Evolutionary conservation across 495 filamentous ascomycete species (phyloP).

Genomic region (Paragyromitra xinjiangensis): DNA sequence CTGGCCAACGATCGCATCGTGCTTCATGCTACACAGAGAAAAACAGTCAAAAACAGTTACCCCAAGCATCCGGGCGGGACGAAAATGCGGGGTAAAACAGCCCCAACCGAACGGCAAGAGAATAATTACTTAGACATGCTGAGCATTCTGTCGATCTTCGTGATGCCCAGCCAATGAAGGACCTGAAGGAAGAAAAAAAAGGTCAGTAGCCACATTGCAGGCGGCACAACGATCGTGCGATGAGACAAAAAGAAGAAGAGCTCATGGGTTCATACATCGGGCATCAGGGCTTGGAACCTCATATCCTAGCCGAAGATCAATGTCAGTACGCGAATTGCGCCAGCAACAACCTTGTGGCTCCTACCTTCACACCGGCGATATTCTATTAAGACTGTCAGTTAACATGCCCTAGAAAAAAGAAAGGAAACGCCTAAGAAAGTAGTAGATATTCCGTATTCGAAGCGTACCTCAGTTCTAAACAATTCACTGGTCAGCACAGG

Average conservation of each 20-base stretch:
- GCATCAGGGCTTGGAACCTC: constrained; percentile 99
- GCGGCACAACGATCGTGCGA: constrained; percentile 46
- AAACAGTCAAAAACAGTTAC: constrained; percentile 43
- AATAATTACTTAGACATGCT: constrained; percentile 89
- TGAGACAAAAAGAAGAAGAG: constrained; percentile 22
- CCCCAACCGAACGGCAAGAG: constrained; percentile 33
- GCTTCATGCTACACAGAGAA: constrained; percentile 78
- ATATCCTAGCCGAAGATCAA: constrained; percentile 68
- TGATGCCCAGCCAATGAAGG: constrained; percentile 97
- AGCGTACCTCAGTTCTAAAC: constrained; percentile 49
- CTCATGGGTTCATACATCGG: constrained; percentile 65
- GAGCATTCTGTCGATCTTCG: constrained; percentile 98
- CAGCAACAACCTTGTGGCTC: constrained; percentile 22
- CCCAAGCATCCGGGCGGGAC: constrained; percentile 32
- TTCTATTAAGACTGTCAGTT: constrained; percentile 60
- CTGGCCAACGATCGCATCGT: constrained; percentile 96
- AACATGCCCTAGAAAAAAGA: constrained; percentile 32
- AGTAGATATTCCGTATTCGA: constrained; percentile 32
- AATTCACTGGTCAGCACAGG: constrained; percentile 35
- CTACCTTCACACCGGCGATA: constrained; percentile 90
- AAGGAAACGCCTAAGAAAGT: constrained; percentile 13
- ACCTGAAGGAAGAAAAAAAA: constrained; percentile 62
- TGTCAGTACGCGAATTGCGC: constrained; percentile 37
- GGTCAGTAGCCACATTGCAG: constrained; percentile 42
- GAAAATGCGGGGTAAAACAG: constrained; percentile 49